phyloP scores from a whole-genome alignment of 75 land plant genomes.

The Cunninghamia lanceolata region DNA sequence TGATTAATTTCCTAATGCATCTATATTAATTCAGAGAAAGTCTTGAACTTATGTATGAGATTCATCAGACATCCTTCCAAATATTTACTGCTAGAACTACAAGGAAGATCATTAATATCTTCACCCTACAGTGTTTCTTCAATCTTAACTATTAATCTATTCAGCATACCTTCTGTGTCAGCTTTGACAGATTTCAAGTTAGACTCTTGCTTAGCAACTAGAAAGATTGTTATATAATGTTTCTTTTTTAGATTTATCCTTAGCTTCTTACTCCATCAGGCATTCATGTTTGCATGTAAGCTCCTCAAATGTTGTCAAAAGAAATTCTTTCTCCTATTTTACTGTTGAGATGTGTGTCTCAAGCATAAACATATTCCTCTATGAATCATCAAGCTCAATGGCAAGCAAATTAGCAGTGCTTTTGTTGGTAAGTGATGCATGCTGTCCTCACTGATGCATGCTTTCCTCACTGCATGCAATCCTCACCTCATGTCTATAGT shows the following conservation, averaged over 20 bases:
- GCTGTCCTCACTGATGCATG: no score
- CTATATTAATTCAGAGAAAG: constrained; percentile 6
- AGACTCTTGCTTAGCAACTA: constrained; percentile 18
- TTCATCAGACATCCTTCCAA: constrained; percentile 33
- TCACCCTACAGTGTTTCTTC: constrained; percentile 26
- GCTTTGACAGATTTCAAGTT: not conserved
- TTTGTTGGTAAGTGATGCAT: no score
- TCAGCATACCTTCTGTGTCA: constrained; percentile 34
- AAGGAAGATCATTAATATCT: constrained; percentile 15
- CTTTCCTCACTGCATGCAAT: no score
- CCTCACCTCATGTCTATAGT: no score
- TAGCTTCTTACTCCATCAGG: constrained; percentile 21
- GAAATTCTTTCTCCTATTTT: constrained; percentile 41
- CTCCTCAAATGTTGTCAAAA: constrained; percentile 35
- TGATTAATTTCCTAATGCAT: constrained; percentile 8
- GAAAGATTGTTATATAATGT: constrained; percentile 27
- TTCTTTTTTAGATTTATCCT: constrained; percentile 27
- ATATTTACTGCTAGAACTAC: constrained; percentile 8
- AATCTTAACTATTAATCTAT: constrained; percentile 31
- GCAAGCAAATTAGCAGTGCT: constrained; percentile 28
- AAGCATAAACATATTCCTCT: constrained; percentile 33
- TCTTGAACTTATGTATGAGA: constrained; percentile 34
- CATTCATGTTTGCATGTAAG: constrained; percentile 28
- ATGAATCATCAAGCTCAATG: constrained; percentile 41
- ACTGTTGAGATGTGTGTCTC: constrained; percentile 28